Percentiles rank a stretch among this genome's conserved stretches.
phyloP scores from a whole-genome alignment of 345 rosid genomes.

The Dipteronia sinensis region DNA sequence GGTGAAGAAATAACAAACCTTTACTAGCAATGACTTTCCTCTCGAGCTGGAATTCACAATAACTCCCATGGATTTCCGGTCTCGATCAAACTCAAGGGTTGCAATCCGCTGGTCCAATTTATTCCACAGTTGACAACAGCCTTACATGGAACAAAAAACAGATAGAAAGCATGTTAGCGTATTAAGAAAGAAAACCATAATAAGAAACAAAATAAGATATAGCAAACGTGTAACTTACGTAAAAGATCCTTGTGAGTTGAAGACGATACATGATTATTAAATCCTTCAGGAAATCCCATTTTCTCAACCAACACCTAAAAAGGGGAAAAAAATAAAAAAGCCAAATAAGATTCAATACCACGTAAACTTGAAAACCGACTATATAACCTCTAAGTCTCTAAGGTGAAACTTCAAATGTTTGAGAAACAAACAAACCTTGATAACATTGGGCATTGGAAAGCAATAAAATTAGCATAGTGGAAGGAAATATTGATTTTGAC shows the following conservation, averaged over 20 bases:
- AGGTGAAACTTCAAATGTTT: background rate
- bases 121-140: conserved; percentile 72
- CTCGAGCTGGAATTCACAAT: conserved; percentile 80
- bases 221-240: conserved; percentile 43
- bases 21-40: conserved; percentile 73
- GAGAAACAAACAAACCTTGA: conserved; percentile 10
- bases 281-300: conserved; percentile 80
- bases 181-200: background rate
- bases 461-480: background rate
- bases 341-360: conserved; percentile 3
- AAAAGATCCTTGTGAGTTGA: conserved; percentile 41
- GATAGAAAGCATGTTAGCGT: background rate
- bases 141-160: conserved; percentile 31
- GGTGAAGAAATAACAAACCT: conserved; percentile 44
- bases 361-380: background rate
- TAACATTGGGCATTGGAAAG: background rate
- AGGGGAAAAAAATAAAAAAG: background rate
- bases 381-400: conserved; percentile 6
- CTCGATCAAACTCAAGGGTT: conserved; percentile 92
- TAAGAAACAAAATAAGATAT: background rate
- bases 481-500: conserved; percentile 3
- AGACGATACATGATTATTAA: conserved; percentile 37
- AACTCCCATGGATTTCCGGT: conserved; percentile 96
- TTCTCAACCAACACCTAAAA: conserved; percentile 93
- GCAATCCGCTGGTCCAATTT: conserved; percentile 77